Evolutionary conservation across 108 stramenopile genomes (phyloP).

Genomic region (Conticribra guillardii): DNA sequence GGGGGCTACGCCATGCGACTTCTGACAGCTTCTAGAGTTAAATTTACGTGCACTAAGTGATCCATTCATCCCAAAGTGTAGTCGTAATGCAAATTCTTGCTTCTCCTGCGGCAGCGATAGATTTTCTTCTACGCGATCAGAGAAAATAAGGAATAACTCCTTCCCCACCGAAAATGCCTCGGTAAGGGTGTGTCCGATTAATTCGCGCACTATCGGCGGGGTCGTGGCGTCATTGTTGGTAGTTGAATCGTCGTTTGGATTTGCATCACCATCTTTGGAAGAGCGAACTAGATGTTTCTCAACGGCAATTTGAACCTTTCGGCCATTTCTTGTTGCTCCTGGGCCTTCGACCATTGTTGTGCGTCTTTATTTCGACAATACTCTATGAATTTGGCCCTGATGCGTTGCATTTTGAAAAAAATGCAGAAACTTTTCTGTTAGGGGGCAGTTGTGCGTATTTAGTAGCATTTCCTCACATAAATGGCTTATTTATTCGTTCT

Average conservation of each 20-base stretch:
- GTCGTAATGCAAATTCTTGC: constrained; percentile 52
- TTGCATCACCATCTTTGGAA: constrained; percentile 5
- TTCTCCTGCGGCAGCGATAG: not conserved
- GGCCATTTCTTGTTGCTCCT: constrained; percentile 63
- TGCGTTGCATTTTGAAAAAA: no score
- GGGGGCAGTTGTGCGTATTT: no score
- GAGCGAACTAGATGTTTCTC: constrained; percentile 18
- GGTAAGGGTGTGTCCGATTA: constrained; percentile 26
- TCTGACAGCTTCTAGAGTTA: constrained; percentile 10
- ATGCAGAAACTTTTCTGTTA: no score
- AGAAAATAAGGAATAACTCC: constrained; percentile 68
- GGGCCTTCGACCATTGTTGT: constrained; percentile 76
- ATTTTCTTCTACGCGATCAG: not conserved
- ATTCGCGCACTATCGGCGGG: constrained; percentile 9
- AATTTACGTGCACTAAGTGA: constrained; percentile 32
- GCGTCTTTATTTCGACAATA: no score
- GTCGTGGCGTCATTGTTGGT: not conserved
- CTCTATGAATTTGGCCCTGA: no score
- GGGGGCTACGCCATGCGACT: constrained; percentile 19
- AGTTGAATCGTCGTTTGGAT: constrained; percentile 11
- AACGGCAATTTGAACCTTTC: constrained; percentile 49
- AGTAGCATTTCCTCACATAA: no score
- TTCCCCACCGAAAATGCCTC: constrained; percentile 68
- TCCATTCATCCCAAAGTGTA: constrained; percentile 79
- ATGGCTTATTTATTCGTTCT: no score